Evolutionary conservation across 106 monocot genomes (phyloP), one percentile per base, ranked within the genome.

Genomic region (Dioscorea dumetorum): DNA sequence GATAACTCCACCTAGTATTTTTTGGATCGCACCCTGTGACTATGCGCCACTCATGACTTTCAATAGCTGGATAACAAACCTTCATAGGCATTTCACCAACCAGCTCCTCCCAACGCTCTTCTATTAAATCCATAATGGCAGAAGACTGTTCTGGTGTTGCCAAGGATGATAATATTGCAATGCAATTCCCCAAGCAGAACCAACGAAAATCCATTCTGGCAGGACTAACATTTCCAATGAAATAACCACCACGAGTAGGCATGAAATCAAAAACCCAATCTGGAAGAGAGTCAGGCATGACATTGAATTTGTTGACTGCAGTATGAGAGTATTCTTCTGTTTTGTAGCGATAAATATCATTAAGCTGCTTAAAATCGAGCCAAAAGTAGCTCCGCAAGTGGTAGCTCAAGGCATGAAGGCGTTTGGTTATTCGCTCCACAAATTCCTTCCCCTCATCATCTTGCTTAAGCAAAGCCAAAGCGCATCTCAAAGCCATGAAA

Each of bases 291-390:
- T 78, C 78, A 41, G 78, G 78, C 61, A 78, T 72, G 49, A 77
- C 77, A 66, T 77, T 78, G 23, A 78, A 78, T 49, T 78, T 78
- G 78, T 78, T 78, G 31, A 79, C 72, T 49, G 79, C 79, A 22
- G 73, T 79, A 28, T 74, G 73, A 31, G 79, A 79, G 48, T 79
- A 79, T 56, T 79, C 73, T 63, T 79, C 79, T 17, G 79, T 79
- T 74, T 79, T 79, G 17, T 57, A 79, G 2, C 73, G 61, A 58
- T 79, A 79, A 20, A 79, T 79, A 57, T 73, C 69, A 63, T 79
- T 79, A 24, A 78, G 72, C 62, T 68, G 78, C 7, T 48, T 52
- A 28, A 78, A 78, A 28, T 78, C 78, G 6, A 78, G 73, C 79
- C 79, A 79, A 41, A 69, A 79, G 24, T 79, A 79, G 20, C 68